Evolutionary conservation across 805 yeast species (phyloP).

Genomic region (Monosporozyma solicola): DNA sequence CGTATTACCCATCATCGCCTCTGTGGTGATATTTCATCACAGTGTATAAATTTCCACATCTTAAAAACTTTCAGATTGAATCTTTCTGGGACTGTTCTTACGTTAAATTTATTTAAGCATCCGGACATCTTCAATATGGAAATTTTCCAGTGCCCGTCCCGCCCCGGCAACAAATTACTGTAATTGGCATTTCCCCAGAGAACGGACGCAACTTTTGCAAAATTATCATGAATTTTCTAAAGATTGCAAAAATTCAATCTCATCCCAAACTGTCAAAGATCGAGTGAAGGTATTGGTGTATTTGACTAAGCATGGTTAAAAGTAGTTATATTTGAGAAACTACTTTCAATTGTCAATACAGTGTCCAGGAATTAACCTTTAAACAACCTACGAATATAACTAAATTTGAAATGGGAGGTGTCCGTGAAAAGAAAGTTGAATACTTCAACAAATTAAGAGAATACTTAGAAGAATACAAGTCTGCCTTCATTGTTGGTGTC

Average conservation of each 20-base stretch:
- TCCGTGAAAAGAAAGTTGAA: conserved; percentile 94
- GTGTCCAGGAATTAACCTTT: conserved; percentile 41
- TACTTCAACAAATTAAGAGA: conserved; percentile 93
- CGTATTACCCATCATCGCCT: no score
- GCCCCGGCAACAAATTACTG: not conserved
- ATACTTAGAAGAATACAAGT: conserved; percentile 93
- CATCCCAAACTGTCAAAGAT: not conserved
- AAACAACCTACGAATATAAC: conserved; percentile 63
- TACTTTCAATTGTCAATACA: not conserved
- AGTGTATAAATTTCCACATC: no score
- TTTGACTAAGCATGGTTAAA: not conserved
- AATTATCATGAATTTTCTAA: not conserved
- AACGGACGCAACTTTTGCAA: not conserved
- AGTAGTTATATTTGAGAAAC: no score
- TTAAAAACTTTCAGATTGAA: no score
- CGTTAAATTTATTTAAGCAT: no score
- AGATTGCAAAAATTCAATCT: not conserved
- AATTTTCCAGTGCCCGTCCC: no score
- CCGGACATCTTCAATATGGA: no score
- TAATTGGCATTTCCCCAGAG: not conserved
- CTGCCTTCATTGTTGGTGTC: conserved; percentile 97
- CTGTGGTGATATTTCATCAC: no score
- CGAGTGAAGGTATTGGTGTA: not conserved
- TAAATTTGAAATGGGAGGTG: conserved; percentile 98
- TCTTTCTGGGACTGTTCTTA: no score